Percentiles rank a stretch among this genome's conserved stretches.
These are phyloP conservation scores for Sechiopsis laciniata DNA, from an alignment of 306 rosid species.

Conservation along the genomic window DNA sequence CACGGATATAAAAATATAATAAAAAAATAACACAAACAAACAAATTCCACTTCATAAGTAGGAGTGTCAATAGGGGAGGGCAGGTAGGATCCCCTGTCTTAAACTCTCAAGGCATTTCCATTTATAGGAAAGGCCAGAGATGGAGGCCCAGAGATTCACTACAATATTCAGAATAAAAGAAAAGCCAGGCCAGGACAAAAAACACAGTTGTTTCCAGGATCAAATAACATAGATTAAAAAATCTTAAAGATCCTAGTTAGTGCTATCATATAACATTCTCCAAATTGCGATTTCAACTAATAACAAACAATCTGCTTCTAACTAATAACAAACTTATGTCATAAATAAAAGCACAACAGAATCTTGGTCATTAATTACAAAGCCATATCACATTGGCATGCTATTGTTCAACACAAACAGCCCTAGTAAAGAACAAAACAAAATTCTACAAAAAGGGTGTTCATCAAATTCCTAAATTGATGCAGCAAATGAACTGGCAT, in stretches of 20 bases:
- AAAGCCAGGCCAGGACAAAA: not conserved
- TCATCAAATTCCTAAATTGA: not conserved
- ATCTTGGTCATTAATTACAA: not conserved
- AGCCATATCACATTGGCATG: not conserved
- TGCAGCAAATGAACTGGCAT: slow-evolving; percentile 3
- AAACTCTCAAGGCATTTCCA: not conserved
- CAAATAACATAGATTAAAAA: not conserved
- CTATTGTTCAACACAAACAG: not conserved
- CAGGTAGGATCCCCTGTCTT: not conserved
- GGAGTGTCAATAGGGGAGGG: not conserved
- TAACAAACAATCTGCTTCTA: too few relatives aligned
- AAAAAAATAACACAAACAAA: too few relatives aligned
- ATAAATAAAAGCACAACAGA: not conserved
- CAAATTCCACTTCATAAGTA: not conserved
- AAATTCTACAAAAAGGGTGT: not conserved
- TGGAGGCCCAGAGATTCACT: slow-evolving; percentile 18
- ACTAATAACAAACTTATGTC: not conserved
- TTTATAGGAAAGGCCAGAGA: not conserved
- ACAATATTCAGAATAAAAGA: not conserved
- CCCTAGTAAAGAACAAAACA: not conserved
- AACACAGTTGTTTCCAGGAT: not conserved
- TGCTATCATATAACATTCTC: not conserved
- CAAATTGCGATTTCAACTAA: not conserved
- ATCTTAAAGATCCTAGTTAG: not conserved
- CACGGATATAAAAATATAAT: too few relatives aligned